phyloP scores from a whole-genome alignment of 2,329 filamentous ascomycete species.

The Calonectria henricotiae region DNA sequence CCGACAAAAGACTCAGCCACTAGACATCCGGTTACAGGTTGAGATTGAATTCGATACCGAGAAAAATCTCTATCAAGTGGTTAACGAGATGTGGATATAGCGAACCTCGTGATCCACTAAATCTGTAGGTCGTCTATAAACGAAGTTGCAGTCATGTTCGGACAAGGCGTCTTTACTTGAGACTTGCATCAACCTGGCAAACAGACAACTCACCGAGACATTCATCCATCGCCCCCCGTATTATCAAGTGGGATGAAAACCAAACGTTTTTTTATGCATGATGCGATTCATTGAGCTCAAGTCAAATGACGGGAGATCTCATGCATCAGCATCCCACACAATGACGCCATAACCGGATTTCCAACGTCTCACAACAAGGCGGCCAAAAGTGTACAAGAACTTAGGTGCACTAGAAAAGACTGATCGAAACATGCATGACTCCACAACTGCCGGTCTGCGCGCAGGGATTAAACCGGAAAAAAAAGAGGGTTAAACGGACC shows the following conservation, averaged over 20 bases:
- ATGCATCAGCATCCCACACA: conserved; percentile 1
- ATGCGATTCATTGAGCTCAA: not conserved
- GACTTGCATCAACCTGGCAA: too few relatives aligned
- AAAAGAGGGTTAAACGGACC: not conserved
- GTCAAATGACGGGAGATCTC: not conserved
- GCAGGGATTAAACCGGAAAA: conserved; percentile 11
- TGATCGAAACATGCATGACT: not conserved
- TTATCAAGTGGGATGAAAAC: not conserved
- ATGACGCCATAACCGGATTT: conserved; percentile 6
- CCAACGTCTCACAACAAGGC: too few relatives aligned
- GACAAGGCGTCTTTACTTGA: too few relatives aligned
- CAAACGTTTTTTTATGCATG: not conserved
- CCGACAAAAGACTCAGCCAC: too few relatives aligned
- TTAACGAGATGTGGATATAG: not conserved
- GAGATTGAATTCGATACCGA: not conserved
- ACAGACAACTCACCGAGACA: not conserved
- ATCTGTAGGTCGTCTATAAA: too few relatives aligned
- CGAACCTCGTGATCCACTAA: not conserved
- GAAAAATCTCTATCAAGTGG: not conserved
- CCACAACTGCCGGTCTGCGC: not conserved
- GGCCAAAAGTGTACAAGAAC: too few relatives aligned
- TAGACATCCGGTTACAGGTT: not conserved
- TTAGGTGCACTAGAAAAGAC: too few relatives aligned
- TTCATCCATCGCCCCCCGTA: not conserved
- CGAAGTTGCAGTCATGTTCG: too few relatives aligned